Evolutionary conservation across 2,329 filamentous ascomycete species (phyloP).

Genomic region (Cordyceps cateniannulata): DNA sequence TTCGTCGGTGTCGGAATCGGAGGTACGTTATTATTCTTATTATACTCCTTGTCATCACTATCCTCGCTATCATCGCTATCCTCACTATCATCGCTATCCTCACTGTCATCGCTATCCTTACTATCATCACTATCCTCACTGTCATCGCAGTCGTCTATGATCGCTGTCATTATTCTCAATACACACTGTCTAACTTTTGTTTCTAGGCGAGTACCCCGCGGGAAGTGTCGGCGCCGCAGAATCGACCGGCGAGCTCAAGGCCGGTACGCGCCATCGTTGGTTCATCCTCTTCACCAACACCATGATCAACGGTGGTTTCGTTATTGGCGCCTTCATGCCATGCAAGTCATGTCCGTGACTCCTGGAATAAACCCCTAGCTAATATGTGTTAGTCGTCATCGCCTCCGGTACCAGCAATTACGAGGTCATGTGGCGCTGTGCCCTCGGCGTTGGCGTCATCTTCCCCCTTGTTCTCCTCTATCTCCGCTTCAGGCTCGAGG

Average conservation of each 20-base stretch:
- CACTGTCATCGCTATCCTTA: no score
- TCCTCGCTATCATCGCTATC: no score
- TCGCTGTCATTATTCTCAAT: no score
- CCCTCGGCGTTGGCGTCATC: conserved; percentile 70
- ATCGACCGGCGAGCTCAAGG: conserved; percentile 73
- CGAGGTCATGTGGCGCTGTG: conserved; percentile 73
- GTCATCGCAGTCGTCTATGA: no score
- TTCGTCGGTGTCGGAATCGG: conserved; percentile 74
- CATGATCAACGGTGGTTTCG: conserved; percentile 79
- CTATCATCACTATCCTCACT: no score
- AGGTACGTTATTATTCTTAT: conserved; percentile 33
- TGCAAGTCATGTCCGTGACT: conserved; percentile 24
- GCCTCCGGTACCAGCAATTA: conserved; percentile 55
- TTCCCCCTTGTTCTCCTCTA: conserved; percentile 67
- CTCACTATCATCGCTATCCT: no score
- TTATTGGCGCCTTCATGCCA: conserved; percentile 72
- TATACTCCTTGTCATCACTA: no score
- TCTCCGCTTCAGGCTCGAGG: conserved; percentile 65
- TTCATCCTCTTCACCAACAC: conserved; percentile 87
- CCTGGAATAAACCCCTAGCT: conserved; percentile 19
- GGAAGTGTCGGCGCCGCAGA: conserved; percentile 82
- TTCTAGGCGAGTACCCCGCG: conserved; percentile 64
- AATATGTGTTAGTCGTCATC: conserved; percentile 29
- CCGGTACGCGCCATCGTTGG: conserved; percentile 79
- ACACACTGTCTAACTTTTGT: not conserved